phyloP scores from a whole-genome alignment of 169 alveolate genomes.

The Theileria equi region DNA sequence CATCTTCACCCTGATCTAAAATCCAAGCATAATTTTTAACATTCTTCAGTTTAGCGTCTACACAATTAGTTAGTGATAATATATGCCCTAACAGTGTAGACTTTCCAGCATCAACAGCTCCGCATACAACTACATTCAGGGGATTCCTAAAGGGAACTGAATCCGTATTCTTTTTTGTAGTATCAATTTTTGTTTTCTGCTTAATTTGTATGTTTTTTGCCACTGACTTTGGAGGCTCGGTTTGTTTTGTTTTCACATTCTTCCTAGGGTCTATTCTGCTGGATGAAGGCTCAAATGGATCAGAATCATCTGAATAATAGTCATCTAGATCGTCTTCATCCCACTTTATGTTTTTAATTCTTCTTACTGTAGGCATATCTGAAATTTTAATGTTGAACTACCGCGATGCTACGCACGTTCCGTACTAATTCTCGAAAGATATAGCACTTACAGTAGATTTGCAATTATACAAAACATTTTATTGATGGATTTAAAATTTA shows the following conservation, averaged over 20 bases:
- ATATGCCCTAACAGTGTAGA: constrained; percentile 74
- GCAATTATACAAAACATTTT: not conserved
- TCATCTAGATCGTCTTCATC: constrained; percentile 22
- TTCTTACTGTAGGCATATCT: constrained; percentile 18
- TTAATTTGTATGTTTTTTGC: too few species aligned
- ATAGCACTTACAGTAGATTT: not conserved
- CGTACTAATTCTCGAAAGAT: too few species aligned
- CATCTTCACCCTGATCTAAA: constrained; percentile 75
- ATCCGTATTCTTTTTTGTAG: not conserved
- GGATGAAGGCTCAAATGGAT: not conserved
- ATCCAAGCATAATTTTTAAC: constrained; percentile 53
- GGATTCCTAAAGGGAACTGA: constrained; percentile 27
- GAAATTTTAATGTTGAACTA: not conserved
- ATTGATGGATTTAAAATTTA: not conserved
- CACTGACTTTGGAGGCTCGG: not conserved
- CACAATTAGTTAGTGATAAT: constrained; percentile 29
- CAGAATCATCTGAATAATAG: constrained; percentile 14
- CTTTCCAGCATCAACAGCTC: constrained; percentile 75
- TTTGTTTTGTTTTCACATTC: not conserved
- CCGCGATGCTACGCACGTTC: too few species aligned
- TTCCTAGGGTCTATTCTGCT: not conserved
- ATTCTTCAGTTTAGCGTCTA: constrained; percentile 9
- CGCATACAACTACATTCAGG: constrained; percentile 69
- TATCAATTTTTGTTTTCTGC: not conserved
- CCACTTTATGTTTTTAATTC: constrained; percentile 21